Conservation (phyloP, 495 filamentous ascomycete species). For the Neurospora sp. region DNA sequence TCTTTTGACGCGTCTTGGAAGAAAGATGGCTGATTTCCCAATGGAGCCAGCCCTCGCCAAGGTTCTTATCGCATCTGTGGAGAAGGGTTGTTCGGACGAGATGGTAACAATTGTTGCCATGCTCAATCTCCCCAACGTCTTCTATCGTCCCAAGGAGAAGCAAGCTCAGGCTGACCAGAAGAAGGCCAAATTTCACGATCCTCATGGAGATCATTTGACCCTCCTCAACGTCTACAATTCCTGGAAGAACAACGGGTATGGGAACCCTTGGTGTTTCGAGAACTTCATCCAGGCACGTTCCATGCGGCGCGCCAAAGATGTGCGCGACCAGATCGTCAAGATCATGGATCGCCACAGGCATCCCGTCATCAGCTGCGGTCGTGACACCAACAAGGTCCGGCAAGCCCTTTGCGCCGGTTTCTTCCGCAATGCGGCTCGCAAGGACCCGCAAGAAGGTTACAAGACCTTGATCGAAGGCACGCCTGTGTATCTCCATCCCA, state of each 20-base stretch:
- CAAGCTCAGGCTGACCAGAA: slow-evolving; percentile 94
- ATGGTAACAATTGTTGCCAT: slow-evolving; percentile 92
- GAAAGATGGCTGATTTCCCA: slow-evolving; percentile 98
- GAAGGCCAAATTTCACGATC: slow-evolving; percentile 94
- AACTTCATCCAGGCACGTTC: slow-evolving; percentile 92
- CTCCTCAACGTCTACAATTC: slow-evolving; percentile 92
- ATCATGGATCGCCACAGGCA: slow-evolving; percentile 89
- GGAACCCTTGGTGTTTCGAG: slow-evolving; percentile 88
- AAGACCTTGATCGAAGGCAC: slow-evolving; percentile 94
- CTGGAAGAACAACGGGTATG: slow-evolving; percentile 77
- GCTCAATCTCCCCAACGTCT: slow-evolving; percentile 75
- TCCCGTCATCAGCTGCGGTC: slow-evolving; percentile 68
- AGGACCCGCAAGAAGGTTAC: slow-evolving; percentile 93
- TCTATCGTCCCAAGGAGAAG: slow-evolving; percentile 94
- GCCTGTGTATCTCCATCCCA: slow-evolving; percentile 88
- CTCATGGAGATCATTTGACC: slow-evolving; percentile 87
- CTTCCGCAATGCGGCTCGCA: slow-evolving; percentile 90
- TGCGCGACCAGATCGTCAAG: slow-evolving; percentile 79
- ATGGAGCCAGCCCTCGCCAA: slow-evolving; percentile 83
- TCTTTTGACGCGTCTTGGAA: slow-evolving; percentile 79
- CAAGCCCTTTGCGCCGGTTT: slow-evolving; percentile 87
- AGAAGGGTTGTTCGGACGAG: slow-evolving; percentile 85
- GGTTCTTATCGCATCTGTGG: slow-evolving; percentile 76
- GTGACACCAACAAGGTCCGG: slow-evolving; percentile 79
- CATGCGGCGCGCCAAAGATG: slow-evolving; percentile 84